phyloP scores from a whole-genome alignment of 2,329 filamentous ascomycete genomes.

The Pseudocercospora eumusae region DNA sequence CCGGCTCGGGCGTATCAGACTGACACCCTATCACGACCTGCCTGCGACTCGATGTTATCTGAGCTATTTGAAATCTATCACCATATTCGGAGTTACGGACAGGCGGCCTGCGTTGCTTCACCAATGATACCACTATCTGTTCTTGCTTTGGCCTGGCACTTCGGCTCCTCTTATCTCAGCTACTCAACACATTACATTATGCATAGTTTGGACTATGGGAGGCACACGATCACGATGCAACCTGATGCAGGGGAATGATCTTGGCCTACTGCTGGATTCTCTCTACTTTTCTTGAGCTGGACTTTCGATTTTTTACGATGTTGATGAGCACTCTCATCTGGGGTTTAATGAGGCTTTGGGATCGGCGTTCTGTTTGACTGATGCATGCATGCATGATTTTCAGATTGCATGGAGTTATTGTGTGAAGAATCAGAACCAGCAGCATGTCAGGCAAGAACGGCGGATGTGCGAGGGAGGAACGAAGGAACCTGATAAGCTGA shows the following conservation, averaged over 20 bases:
- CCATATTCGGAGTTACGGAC: constrained; percentile 21
- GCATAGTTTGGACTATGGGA: constrained; percentile 10
- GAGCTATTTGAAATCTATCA: constrained; percentile 23
- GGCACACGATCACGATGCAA: constrained; percentile 1
- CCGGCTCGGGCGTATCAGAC: constrained; percentile 18
- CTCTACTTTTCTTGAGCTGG: background rate
- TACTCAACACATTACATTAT: constrained; percentile 16
- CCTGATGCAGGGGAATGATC: constrained; percentile 6
- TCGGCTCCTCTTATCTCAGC: constrained; percentile 17
- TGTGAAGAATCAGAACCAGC: background rate
- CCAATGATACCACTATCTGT: constrained; percentile 32
- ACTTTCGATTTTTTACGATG: constrained; percentile 19
- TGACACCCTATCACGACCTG: constrained; percentile 16
- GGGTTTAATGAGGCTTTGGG: constrained; percentile 4
- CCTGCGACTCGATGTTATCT: constrained; percentile 19
- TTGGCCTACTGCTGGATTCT: constrained; percentile 1
- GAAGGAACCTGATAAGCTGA: constrained; percentile 5
- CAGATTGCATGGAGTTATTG: constrained; percentile 10
- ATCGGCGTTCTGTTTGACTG: constrained; percentile 7
- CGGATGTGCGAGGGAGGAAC: constrained; percentile 1
- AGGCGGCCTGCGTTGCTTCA: constrained; percentile 15
- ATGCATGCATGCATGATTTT: constrained; percentile 11
- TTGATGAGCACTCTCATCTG: constrained; percentile 15
- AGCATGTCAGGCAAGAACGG: constrained; percentile 12
- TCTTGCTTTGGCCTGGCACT: constrained; percentile 22